phyloP scores from a whole-genome alignment of 805 yeast species.

The Candida anglica region DNA sequence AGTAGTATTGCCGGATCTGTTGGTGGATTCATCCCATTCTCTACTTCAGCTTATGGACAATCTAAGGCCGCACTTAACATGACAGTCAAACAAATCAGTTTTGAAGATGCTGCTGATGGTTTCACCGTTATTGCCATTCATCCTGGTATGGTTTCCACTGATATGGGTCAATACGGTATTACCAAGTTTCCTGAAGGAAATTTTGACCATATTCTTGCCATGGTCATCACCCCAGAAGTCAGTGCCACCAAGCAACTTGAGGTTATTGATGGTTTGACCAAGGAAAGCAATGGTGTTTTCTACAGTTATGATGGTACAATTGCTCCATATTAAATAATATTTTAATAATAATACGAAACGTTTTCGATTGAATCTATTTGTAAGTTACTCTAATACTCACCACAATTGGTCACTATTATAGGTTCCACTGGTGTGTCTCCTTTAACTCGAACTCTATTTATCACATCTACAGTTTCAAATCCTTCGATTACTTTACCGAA shows the following conservation, averaged over 20 bases:
- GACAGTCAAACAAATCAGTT: constrained; percentile 17
- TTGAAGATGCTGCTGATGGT: constrained; percentile 18
- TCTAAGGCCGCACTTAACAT: too few relatives aligned
- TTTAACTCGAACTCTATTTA: constrained; percentile 11
- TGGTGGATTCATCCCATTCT: constrained; percentile 9
- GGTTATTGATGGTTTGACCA: too few relatives aligned
- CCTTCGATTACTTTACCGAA: constrained; percentile 48
- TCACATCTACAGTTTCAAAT: constrained; percentile 20
- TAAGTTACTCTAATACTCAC: constrained; percentile 16
- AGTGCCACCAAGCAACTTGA: constrained; percentile 8
- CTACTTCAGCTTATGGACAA: too few relatives aligned
- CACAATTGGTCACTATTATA: constrained; percentile 36
- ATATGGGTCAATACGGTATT: constrained; percentile 17
- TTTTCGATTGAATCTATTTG: neutral
- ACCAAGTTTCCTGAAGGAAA: constrained; percentile 1
- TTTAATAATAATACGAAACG: neutral
- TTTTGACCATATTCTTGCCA: neutral
- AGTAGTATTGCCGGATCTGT: constrained; percentile 21
- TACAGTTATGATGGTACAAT: constrained; percentile 11
- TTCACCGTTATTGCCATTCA: constrained; percentile 27
- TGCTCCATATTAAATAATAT: too few relatives aligned
- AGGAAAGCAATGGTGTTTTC: constrained; percentile 9
- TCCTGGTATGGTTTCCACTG: constrained; percentile 40
- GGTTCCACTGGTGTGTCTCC: constrained; percentile 29
- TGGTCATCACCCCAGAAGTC: constrained; percentile 9